Percentiles rank a stretch among this genome's conserved stretches.
phyloP scores from a whole-genome alignment of 768 basidiomycete species.

The Leucosporidium yakuticum region DNA sequence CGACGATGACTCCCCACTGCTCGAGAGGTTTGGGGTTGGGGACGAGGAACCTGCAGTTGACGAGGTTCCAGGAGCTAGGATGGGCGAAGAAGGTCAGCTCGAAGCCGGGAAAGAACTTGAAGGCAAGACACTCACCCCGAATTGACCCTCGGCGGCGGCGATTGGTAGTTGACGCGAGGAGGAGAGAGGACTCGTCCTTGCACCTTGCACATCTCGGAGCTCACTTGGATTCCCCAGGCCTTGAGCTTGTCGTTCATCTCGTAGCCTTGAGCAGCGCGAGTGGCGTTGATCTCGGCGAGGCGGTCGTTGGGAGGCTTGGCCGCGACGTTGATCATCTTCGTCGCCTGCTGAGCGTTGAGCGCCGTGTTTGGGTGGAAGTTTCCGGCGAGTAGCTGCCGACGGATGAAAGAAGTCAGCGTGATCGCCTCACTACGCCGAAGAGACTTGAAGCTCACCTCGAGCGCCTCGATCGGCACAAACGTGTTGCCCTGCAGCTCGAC shows the following conservation, averaged over 20 bases:
- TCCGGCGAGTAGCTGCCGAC: constrained; percentile 19
- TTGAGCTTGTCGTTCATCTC: too few relatives aligned
- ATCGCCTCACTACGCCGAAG: not conserved
- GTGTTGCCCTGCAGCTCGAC: too few relatives aligned
- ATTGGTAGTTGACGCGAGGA: constrained; percentile 17
- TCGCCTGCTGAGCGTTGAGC: constrained; percentile 15
- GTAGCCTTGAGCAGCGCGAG: constrained; percentile 3
- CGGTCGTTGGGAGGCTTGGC: constrained; percentile 25
- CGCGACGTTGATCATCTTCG: constrained; percentile 25
- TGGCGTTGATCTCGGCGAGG: constrained; percentile 17
- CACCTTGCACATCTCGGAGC: constrained; percentile 7
- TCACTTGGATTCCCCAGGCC: constrained; percentile 26
- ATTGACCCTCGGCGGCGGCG: constrained; percentile 9
- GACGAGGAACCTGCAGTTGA: constrained; percentile 16
- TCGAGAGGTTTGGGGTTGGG: constrained; percentile 12
- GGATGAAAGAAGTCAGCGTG: not conserved
- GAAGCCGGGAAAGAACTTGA: not conserved
- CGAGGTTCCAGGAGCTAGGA: constrained; percentile 22
- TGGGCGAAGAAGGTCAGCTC: too few relatives aligned
- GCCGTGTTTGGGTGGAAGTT: constrained; percentile 17
- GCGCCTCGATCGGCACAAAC: too few relatives aligned
- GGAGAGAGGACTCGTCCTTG: constrained; percentile 7
- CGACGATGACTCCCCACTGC: constrained; percentile 26
- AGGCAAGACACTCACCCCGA: constrained; percentile 10
- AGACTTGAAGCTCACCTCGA: too few relatives aligned